Percentiles rank a stretch among this genome's conserved stretches.
phyloP scores from a whole-genome alignment of 2,329 filamentous ascomycete species.

The Arthrobotrys musiformis region DNA sequence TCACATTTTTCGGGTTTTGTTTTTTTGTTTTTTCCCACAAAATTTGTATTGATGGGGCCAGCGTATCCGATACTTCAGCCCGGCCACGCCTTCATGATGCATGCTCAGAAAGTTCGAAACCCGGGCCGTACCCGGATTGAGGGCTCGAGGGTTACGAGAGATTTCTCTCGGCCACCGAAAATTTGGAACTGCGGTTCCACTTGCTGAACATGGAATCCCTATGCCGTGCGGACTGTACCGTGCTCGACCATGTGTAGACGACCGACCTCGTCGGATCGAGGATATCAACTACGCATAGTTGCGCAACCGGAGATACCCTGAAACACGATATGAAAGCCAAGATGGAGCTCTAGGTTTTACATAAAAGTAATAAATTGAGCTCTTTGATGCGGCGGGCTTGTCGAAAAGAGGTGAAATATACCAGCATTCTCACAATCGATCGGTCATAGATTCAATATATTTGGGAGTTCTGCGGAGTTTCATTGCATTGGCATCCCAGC shows the following conservation, averaged over 20 bases:
- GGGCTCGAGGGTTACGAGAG: not conserved
- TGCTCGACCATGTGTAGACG: slow-evolving; percentile 44
- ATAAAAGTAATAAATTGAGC: slow-evolving; percentile 34
- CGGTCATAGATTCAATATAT: not conserved
- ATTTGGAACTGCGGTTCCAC: slow-evolving; percentile 22
- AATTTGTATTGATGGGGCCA: slow-evolving; percentile 4
- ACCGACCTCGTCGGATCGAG: slow-evolving; percentile 1
- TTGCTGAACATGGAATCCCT: slow-evolving; percentile 28
- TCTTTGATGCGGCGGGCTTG: slow-evolving; percentile 24
- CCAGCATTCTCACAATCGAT: not conserved
- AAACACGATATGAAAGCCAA: not conserved
- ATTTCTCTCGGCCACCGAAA: not conserved
- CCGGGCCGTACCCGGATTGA: slow-evolving; percentile 1
- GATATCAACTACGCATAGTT: slow-evolving; percentile 16
- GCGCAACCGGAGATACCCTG: not conserved
- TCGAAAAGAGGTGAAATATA: not conserved
- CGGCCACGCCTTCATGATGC: not conserved
- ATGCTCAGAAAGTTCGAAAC: slow-evolving; percentile 1
- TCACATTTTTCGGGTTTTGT: not conserved
- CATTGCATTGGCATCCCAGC: not conserved
- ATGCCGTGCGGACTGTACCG: slow-evolving; percentile 1
- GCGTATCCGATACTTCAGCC: slow-evolving; percentile 3
- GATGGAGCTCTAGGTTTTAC: slow-evolving; percentile 28
- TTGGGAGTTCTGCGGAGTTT: slow-evolving; percentile 3
- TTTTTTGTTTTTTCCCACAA: not conserved